Evolutionary conservation across 1,284 basidiomycete genomes (phyloP).

Genomic region (Cutaneotrichosporon curvatum): DNA sequence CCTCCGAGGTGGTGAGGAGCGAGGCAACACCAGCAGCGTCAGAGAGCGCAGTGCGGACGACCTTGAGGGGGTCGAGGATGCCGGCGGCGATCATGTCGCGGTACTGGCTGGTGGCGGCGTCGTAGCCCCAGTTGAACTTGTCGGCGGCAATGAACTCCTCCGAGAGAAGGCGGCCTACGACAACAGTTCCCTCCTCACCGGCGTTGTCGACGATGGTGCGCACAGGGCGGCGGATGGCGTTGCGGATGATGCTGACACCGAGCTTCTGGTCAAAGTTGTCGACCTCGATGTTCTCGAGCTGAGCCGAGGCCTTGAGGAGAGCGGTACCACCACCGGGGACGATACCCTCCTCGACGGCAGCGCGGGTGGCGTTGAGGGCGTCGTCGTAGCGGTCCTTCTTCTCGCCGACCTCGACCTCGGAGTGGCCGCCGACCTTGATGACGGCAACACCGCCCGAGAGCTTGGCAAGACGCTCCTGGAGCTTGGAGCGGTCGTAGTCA

Average conservation of each 20-base stretch:
- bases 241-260: conserved; percentile 86
- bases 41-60: conserved; percentile 81
- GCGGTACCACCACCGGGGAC: conserved; percentile 93
- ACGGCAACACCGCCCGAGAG: conserved; percentile 93
- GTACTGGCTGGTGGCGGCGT: conserved; percentile 84
- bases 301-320: conserved; percentile 67
- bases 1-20: conserved; percentile 87
- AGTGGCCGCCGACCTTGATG: conserved; percentile 91
- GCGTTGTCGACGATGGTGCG: conserved; percentile 91
- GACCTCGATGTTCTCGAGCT: conserved; percentile 69
- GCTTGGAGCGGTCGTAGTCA: conserved; percentile 91
- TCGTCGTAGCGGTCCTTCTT: conserved; percentile 99
- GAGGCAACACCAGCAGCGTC: conserved; percentile 79
- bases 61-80: conserved; percentile 91
- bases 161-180: conserved; percentile 73
- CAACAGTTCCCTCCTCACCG: conserved; percentile 88
- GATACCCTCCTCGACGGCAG: conserved; percentile 97
- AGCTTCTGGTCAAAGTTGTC: conserved; percentile 97
- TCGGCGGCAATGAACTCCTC: conserved; percentile 41
- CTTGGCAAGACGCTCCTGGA: conserved; percentile 96
- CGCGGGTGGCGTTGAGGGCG: conserved; percentile 92
- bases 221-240: conserved; percentile 74
- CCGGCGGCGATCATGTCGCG: conserved; percentile 90
- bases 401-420: conserved; percentile 95
- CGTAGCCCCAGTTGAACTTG: conserved; percentile 80